phyloP scores from a whole-genome alignment of 2,329 filamentous ascomycete species.

The Fusarium duplospermum region DNA sequence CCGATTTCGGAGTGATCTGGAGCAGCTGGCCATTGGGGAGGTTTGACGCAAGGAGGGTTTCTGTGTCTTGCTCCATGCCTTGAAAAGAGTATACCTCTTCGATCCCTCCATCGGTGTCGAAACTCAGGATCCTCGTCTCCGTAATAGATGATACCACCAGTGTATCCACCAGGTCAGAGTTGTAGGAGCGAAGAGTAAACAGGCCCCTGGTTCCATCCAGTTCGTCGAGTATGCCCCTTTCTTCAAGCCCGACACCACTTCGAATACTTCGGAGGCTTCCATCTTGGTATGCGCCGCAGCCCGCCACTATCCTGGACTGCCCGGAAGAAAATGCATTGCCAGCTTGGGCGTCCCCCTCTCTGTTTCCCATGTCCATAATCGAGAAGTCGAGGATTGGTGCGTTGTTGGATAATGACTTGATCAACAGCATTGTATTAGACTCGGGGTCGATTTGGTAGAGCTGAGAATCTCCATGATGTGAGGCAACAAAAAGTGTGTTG shows the following conservation, averaged over 20 bases:
- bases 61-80: conserved; percentile 75
- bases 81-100: conserved; percentile 86
- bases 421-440: conserved; percentile 64
- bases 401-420: conserved; percentile 81
- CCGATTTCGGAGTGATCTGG: conserved; percentile 78
- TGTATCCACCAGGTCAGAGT: conserved; percentile 69
- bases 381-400: conserved; percentile 93
- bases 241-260: conserved; percentile 92
- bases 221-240: conserved; percentile 83
- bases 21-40: conserved; percentile 73
- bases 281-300: conserved; percentile 89
- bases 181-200: conserved; percentile 72
- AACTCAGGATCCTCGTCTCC: conserved; percentile 85
- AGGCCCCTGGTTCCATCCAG: conserved; percentile 79
- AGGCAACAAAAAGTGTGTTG: conserved; percentile 84
- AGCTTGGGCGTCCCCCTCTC: conserved; percentile 77
- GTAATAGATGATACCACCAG: conserved; percentile 84
- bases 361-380: conserved; percentile 94
- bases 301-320: conserved; percentile 92
- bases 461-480: conserved; percentile 93
- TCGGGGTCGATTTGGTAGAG: conserved; percentile 70
- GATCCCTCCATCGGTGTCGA: conserved; percentile 79
- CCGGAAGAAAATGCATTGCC: conserved; percentile 95
- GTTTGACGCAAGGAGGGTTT: conserved; percentile 78
- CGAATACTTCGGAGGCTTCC: conserved; percentile 90